Evolutionary conservation across 2,329 filamentous ascomycete species (phyloP).

Genomic region (Talaromyces islandicus): DNA sequence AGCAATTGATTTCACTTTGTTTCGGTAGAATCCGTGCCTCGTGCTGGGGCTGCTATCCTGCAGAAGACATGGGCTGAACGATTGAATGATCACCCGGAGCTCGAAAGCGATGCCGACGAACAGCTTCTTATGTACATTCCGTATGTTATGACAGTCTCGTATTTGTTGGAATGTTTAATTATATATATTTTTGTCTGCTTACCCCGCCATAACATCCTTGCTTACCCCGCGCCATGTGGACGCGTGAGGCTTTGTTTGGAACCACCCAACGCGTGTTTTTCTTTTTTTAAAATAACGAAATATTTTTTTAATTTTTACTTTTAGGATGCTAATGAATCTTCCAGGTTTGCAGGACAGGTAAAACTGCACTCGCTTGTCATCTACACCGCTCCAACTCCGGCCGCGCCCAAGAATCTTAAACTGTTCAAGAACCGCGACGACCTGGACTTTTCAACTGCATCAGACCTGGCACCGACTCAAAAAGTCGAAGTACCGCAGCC

Average conservation of each 20-base stretch:
- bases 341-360: conserved; percentile 84
- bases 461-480: conserved; percentile 66
- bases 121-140: conserved; percentile 90
- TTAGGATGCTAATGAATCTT: background rate
- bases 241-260: background rate
- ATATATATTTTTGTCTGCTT: background rate
- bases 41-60: conserved; percentile 67
- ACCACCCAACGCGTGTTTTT: background rate
- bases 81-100: conserved; percentile 63
- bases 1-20: background rate
- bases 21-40: conserved; percentile 51
- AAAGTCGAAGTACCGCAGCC: conserved; percentile 71
- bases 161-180: background rate
- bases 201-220: background rate
- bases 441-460: conserved; percentile 74
- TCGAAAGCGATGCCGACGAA: conserved; percentile 83
- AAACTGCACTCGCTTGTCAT: conserved; percentile 87
- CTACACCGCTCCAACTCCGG: conserved; percentile 64
- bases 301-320: too few species aligned
- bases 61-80: conserved; percentile 90
- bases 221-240: conserved; percentile 4
- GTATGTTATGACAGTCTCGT: conserved; percentile 47
- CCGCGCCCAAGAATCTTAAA: conserved; percentile 75
- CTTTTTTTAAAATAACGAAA: background rate
- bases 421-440: conserved; percentile 82